Evolutionary conservation across 2,329 filamentous ascomycete species (phyloP), one percentile per base, ranked within the genome.

Genomic region (Coniochaeta prunicola): DNA sequence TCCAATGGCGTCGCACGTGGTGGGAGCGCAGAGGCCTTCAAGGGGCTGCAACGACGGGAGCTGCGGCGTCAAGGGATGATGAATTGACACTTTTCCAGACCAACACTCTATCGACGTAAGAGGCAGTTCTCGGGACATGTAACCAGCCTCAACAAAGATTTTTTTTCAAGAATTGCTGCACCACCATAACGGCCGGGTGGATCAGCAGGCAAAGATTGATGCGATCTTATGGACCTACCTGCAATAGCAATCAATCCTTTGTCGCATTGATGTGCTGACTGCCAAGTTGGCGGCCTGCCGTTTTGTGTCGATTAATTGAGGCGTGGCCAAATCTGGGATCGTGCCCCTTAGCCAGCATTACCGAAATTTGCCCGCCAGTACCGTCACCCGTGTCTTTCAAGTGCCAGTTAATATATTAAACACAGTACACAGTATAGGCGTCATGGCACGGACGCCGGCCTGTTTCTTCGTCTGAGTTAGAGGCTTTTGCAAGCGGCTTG

Each of bases 181-280:
- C 45, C 45, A 28, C 21, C 9, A 24, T 45, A 19, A 24, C 40
- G 40, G 40, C 40, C 12, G 40, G 6, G 40, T 45, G 40, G 40
- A 45, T 45, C 40, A 45, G 40, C 45, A 50, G 45, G 45, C 21
- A 50, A 50, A 50, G 24, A 28, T 50, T 28, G 24, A 50, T 45
- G 45, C 26, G 45, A 21, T 15, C 21, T 12, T 50, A 50, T 50
- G 45, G n/a, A 8, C 24, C 45, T 21, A 21, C 24, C 45, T 50
- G 45, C 45, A 50, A 50, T 50, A 50, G 45, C 45, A 28, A 50
- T 50, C 45, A 50, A 50, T 50, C 45, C 45, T 50, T 21, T 30
- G 45, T 10, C 45, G 45, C 45, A 50, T 50, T 50, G 45, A 50
- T 50, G 45, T 21, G 12, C 45, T 50, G 45, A 50, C 30, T 50